Evolutionary conservation across 2,329 filamentous ascomycete genomes (phyloP).

Genomic region (Penicillium sp.): DNA sequence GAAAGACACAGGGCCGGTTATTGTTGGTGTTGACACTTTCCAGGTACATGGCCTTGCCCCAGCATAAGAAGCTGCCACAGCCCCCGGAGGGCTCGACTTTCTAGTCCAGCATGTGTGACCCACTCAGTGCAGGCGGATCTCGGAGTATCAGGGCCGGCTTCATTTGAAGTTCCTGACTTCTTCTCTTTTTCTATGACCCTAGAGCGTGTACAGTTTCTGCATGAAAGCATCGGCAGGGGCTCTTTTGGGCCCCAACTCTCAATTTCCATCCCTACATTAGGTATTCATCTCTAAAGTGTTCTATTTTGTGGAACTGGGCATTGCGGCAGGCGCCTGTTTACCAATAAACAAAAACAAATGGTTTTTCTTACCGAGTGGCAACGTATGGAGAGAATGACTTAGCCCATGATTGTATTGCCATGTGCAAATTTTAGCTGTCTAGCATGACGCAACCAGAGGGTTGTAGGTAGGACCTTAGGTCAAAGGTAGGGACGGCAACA

Average conservation of each 20-base stretch:
- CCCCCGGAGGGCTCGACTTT: constrained; percentile 74
- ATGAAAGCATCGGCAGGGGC: constrained; percentile 30
- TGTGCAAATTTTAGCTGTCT: not conserved
- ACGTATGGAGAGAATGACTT: not conserved
- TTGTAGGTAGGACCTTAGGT: not conserved
- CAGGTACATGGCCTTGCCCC: constrained; percentile 84
- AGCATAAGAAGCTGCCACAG: constrained; percentile 91
- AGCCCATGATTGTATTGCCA: too few species aligned
- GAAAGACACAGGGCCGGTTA: not conserved
- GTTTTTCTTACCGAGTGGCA: not conserved
- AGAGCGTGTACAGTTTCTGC: constrained; percentile 35
- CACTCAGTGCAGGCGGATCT: constrained; percentile 18
- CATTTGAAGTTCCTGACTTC: constrained; percentile 21
- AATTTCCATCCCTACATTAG: constrained; percentile 11
- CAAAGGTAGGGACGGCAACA: not conserved
- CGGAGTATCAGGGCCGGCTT: constrained; percentile 27
- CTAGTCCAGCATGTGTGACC: constrained; percentile 19
- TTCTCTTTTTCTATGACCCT: constrained; percentile 17
- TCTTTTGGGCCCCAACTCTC: constrained; percentile 20
- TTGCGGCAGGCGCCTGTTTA: constrained; percentile 7
- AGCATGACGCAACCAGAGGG: not conserved
- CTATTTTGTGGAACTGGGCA: not conserved
- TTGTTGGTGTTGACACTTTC: constrained; percentile 18
- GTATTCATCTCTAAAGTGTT: constrained; percentile 5
- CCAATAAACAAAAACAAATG: not conserved